phyloP scores from a whole-genome alignment of 352 stramenopile genomes.

The Aphanomyces cochlioides region DNA sequence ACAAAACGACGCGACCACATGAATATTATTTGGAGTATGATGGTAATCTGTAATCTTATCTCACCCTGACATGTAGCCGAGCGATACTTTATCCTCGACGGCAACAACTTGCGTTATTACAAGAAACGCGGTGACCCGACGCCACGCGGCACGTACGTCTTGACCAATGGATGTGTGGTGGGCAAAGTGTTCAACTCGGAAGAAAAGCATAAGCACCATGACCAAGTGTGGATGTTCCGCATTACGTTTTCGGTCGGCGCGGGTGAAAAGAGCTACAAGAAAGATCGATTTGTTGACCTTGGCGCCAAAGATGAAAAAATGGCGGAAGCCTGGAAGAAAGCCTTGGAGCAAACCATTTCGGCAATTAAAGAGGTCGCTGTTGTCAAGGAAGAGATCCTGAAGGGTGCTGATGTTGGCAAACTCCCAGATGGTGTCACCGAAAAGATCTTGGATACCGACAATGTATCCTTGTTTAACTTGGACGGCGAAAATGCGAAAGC shows the following conservation, averaged over 20 bases:
- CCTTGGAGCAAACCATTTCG: conserved; percentile 72
- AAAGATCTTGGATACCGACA: conserved; percentile 73
- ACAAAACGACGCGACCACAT: conserved; percentile 87
- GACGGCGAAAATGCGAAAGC: conserved; percentile 77
- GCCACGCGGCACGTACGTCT: conserved; percentile 76
- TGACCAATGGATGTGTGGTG: conserved; percentile 76
- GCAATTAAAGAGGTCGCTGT: conserved; percentile 74
- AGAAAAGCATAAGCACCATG: conserved; percentile 86
- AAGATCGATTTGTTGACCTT: conserved; percentile 82
- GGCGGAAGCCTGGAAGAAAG: conserved; percentile 75
- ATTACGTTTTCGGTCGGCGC: conserved; percentile 80
- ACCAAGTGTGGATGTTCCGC: conserved; percentile 85
- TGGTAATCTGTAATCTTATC: conserved; percentile 29
- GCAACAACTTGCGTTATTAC: conserved; percentile 84
- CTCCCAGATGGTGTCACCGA: conserved; percentile 51
- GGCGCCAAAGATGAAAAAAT: conserved; percentile 81
- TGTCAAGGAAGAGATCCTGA: conserved; percentile 69
- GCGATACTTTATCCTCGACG: conserved; percentile 83
- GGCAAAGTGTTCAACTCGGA: conserved; percentile 82
- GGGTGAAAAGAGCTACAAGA: conserved; percentile 83
- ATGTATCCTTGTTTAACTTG: conserved; percentile 84
- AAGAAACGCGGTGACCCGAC: conserved; percentile 79
- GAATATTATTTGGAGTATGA: conserved; percentile 86
- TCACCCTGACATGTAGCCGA: conserved; percentile 48
- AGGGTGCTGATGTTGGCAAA: conserved; percentile 46